Evolutionary conservation across 768 basidiomycete species (phyloP).

Genomic region (Lentinula guzmanii): DNA sequence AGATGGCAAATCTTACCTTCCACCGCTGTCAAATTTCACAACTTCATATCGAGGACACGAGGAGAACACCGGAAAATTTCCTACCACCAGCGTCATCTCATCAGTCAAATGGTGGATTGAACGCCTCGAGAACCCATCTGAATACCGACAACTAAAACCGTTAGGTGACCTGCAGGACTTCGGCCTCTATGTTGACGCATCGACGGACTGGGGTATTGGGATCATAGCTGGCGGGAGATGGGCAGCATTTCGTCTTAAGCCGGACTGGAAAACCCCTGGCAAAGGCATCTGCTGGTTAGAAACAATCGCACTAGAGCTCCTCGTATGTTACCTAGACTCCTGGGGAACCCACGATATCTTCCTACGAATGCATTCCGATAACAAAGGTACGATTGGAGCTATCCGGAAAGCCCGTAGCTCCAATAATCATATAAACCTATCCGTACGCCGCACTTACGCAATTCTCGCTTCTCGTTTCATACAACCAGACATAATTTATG

Average conservation of each 20-base stretch:
- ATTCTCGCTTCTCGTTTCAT: conserved; percentile 3
- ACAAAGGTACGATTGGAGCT: conserved; percentile 27
- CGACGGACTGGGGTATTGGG: conserved; percentile 34
- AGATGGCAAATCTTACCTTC: too few species aligned
- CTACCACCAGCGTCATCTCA: conserved; percentile 21
- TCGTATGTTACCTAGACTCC: conserved; percentile 5
- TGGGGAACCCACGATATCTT: conserved; percentile 13
- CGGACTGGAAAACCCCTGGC: conserved; percentile 11
- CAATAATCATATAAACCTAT: conserved; percentile 13
- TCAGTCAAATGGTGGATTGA: conserved; percentile 28
- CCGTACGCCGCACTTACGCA: conserved; percentile 7
- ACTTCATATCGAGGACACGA: too few species aligned
- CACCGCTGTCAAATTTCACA: too few species aligned
- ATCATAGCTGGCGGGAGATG: conserved; percentile 20
- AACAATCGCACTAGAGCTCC: conserved; percentile 15
- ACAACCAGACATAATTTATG: too few species aligned
- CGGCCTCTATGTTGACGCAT: conserved; percentile 28
- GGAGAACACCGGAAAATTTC: too few species aligned
- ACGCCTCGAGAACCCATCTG: background rate
- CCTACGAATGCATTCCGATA: conserved; percentile 24
- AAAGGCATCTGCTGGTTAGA: conserved; percentile 20
- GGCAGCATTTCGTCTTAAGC: conserved; percentile 19
- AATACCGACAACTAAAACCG: conserved; percentile 13
- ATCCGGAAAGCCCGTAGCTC: conserved; percentile 12
- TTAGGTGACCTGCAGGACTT: conserved; percentile 6